Base-by-base conservation (phyloP, 192 early-diverging fungal genomes). In the Rhizophagus prolifer region DNA sequence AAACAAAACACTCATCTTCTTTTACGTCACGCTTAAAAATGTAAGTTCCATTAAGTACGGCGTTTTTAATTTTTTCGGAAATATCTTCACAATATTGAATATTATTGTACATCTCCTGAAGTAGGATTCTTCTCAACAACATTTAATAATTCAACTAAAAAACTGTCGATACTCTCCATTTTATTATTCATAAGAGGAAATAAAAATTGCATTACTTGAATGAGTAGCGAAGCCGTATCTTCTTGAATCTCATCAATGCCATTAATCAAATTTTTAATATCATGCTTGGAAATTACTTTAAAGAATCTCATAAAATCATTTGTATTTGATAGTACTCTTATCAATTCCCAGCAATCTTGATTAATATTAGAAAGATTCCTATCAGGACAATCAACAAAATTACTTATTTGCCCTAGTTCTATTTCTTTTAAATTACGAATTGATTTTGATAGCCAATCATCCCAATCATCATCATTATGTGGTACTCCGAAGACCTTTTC, bases 141-240 rank as follows among this genome's bases (percentile, higher is more conserved):
- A n/a, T n/a, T n/a, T n/a, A n/a, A n/a, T n/a, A n/a, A n/a, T n/a
- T n/a, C n/a, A n/a, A n/a, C n/a, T n/a, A 19, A 10, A 25, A 71
- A 62, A 5, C 46, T 74, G 4, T 38, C 30, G 26, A 74, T 31
- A 79, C 67, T 13, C 0, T 34, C 44, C 2, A 13, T 41, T 62
- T 59, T 28, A 3, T n/a, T 31, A 4, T 44, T 58, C 65, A 76
- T 58, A 5, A 74, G 12, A 34, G 72, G n/a, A 9, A 59, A 23
- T 10, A 73, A 23, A 41, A 65, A 79, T 59, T 79, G 78, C 19
- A 41, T 68, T 47, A 74, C 72, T 74, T 79, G 46, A 58, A 79
- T 67, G 23, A 67, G 38, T 8, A 72, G 58, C 6, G 61, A 54
- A 2, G 74, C 63, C 2, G 61, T 65, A 58, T 79, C 78, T 23